These are phyloP conservation scores for Leishmania guyanensis DNA, from an alignment of 208 protist species.

Conservation along the genomic window DNA sequence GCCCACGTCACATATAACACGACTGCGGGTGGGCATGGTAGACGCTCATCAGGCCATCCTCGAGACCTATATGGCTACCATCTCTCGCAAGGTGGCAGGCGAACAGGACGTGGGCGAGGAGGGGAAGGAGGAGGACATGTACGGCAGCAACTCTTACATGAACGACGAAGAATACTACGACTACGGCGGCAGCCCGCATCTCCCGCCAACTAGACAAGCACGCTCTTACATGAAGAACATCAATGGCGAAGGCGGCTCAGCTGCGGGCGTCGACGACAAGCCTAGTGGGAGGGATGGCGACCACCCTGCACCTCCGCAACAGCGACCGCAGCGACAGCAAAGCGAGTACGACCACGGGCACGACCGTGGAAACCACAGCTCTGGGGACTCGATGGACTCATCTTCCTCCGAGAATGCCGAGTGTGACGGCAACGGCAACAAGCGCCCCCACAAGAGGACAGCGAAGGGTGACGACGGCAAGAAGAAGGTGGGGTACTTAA, in stretches of 20 bases:
- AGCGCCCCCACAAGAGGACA: neutral
- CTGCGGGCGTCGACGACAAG: neutral
- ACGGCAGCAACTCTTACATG: conserved; percentile 6
- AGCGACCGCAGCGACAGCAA: neutral
- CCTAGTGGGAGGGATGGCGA: neutral
- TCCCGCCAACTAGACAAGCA: neutral
- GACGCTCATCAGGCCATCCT: conserved; percentile 75
- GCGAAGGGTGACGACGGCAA: conserved; percentile 18
- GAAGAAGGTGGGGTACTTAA: conserved; percentile 78
- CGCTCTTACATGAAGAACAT: neutral
- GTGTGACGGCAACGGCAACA: conserved; percentile 13
- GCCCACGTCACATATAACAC: conserved; percentile 77
- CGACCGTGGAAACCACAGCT: neutral
- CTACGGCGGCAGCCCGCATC: neutral
- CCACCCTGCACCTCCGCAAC: conserved; percentile 1
- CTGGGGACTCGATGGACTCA: neutral
- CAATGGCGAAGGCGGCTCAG: neutral
- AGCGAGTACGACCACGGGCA: neutral
- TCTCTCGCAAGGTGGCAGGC: conserved; percentile 69
- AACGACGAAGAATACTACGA: conserved; percentile 29
- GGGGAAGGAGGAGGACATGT: conserved; percentile 22
- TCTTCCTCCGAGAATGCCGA: conserved; percentile 10
- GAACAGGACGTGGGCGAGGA: conserved; percentile 45
- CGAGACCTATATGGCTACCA: conserved; percentile 85
- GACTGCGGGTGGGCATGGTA: conserved; percentile 78